These are phyloP conservation scores for Pseudogymnoascus sp. DNA, from an alignment of 2,329 filamentous ascomycete species.

Conservation along the genomic window DNA sequence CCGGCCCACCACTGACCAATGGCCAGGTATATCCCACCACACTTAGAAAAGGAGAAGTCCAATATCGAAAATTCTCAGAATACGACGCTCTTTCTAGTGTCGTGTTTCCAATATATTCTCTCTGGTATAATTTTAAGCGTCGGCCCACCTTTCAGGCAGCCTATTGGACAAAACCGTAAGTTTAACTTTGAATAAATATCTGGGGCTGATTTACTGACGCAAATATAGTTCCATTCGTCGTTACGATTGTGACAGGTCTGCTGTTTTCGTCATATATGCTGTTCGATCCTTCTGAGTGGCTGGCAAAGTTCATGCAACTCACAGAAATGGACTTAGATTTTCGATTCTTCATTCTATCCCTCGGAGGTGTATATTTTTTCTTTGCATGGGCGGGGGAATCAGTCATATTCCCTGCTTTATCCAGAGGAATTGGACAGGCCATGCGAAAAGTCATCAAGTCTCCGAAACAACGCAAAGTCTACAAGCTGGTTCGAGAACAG, in stretches of 20 bases:
- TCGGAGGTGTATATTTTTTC: conserved; percentile 63
- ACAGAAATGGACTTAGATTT: conserved; percentile 68
- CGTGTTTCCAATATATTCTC: conserved; percentile 91
- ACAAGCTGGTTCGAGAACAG: conserved; percentile 70
- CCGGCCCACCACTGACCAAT: conserved; percentile 15
- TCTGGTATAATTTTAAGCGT: conserved; percentile 83
- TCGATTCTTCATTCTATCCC: conserved; percentile 59
- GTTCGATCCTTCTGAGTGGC: conserved; percentile 59
- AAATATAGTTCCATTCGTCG: conserved; percentile 66
- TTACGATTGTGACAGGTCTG: conserved; percentile 63
- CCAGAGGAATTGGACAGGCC: conserved; percentile 55
- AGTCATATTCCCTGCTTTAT: conserved; percentile 59
- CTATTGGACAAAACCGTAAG: conserved; percentile 71
- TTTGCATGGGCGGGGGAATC: conserved; percentile 66
- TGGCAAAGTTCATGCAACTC: conserved; percentile 74
- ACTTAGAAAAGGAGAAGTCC: conserved; percentile 66
- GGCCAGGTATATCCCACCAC: conserved; percentile 66
- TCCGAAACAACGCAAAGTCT: conserved; percentile 74
- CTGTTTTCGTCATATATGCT: conserved; percentile 72
- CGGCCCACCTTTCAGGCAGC: conserved; percentile 82
- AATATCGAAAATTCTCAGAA: conserved; percentile 92
- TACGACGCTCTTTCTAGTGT: conserved; percentile 79
- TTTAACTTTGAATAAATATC: conserved; percentile 17
- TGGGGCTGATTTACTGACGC: conserved; percentile 8
- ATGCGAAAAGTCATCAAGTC: conserved; percentile 50